phyloP scores from a whole-genome alignment of 2,329 filamentous ascomycete genomes.

The Waltergamsia citrina region DNA sequence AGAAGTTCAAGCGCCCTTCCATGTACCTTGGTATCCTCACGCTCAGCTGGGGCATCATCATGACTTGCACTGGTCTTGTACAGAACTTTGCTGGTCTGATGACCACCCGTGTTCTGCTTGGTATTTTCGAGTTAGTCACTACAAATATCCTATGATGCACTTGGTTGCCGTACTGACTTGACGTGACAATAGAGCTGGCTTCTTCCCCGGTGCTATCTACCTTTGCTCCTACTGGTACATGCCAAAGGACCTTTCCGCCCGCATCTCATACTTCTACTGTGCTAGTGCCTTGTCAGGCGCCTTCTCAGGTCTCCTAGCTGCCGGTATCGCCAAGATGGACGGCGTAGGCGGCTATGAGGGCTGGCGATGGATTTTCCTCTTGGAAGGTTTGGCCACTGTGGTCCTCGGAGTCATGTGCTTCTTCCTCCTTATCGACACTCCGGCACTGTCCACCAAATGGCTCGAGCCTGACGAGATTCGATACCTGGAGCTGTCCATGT shows the following conservation, averaged over 20 bases:
- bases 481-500: constrained; percentile 12
- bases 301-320: constrained; percentile 64
- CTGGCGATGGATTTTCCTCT: constrained; percentile 59
- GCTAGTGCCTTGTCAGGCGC: constrained; percentile 72
- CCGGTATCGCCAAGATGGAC: constrained; percentile 60
- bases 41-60: constrained; percentile 32
- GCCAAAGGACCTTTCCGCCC: constrained; percentile 41
- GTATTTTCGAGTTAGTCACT: constrained; percentile 54
- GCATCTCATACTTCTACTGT: constrained; percentile 69
- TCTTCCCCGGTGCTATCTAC: constrained; percentile 55
- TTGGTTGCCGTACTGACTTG: constrained; percentile 34
- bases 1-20: constrained; percentile 47
- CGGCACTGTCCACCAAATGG: constrained; percentile 3
- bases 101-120: constrained; percentile 46
- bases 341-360: constrained; percentile 49
- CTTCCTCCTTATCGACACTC: constrained; percentile 29
- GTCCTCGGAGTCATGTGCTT: constrained; percentile 53
- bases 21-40: constrained; percentile 58
- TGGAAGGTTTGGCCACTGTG: constrained; percentile 62
- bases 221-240: constrained; percentile 51
- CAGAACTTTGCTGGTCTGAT: constrained; percentile 36
- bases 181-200: constrained; percentile 25
- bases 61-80: constrained; percentile 45
- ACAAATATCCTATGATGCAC: constrained; percentile 26
- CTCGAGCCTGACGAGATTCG: constrained; percentile 4